Conservation (phyloP, 2,329 filamentous ascomycete species). For the Scopulariopsis brevicaulis region DNA sequence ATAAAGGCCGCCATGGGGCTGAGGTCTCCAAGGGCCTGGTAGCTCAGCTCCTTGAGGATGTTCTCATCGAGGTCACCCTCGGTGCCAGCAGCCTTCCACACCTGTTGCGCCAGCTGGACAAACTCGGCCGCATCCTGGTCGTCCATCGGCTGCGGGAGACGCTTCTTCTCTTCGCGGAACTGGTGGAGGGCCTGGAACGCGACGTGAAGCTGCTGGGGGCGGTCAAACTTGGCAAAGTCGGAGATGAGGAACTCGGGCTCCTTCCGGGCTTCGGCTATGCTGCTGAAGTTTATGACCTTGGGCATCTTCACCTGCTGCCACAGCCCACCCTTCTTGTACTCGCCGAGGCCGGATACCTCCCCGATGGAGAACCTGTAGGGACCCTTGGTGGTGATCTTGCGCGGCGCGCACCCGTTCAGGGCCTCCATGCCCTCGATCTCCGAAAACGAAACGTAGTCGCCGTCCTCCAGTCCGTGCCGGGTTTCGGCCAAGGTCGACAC, state of each 20-base stretch:
- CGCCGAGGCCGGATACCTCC: constrained; percentile 75
- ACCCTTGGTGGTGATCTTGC: constrained; percentile 87
- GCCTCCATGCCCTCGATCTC: constrained; percentile 88
- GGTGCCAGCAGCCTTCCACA: constrained; percentile 54
- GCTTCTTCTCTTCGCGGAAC: constrained; percentile 65
- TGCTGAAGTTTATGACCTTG: constrained; percentile 81
- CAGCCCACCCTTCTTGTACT: constrained; percentile 80
- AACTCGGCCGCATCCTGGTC: constrained; percentile 73
- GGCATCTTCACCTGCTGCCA: constrained; percentile 99
- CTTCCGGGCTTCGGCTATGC: constrained; percentile 64
- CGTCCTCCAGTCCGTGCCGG: constrained; percentile 88
- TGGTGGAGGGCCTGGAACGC: constrained; percentile 87
- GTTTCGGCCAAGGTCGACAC: constrained; percentile 93
- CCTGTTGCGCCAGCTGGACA: constrained; percentile 58
- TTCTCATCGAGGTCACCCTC: constrained; percentile 78
- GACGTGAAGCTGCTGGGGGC: constrained; percentile 81
- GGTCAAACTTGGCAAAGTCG: constrained; percentile 96
- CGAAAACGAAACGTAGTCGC: constrained; percentile 89
- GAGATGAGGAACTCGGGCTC: constrained; percentile 85
- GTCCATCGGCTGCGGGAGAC: constrained; percentile 73
- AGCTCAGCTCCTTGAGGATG: constrained; percentile 83
- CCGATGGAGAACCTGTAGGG: constrained; percentile 98
- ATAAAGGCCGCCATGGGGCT: constrained; percentile 92
- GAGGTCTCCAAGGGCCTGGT: constrained; percentile 84
- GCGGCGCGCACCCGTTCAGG: constrained; percentile 71